phyloP scores from a whole-genome alignment of 169 alveolate species.

The Eimeria zaria region DNA sequence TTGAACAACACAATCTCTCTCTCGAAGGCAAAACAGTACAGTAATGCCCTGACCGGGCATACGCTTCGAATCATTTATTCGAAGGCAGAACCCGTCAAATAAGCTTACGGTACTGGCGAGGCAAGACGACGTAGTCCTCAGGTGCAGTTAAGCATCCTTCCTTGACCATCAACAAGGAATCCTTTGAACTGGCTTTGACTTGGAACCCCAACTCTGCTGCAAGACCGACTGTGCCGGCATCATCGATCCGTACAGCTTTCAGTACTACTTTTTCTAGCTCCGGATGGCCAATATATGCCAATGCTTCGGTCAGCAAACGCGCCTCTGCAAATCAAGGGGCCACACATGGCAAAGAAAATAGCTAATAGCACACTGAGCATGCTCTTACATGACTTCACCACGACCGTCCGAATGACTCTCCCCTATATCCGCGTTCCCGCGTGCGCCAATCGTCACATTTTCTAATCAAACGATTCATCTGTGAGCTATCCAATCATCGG shows the following conservation, averaged over 20 bases:
- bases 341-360: background rate
- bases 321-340: constrained; percentile 22
- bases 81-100: background rate
- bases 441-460: background rate
- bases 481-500: background rate
- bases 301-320: background rate
- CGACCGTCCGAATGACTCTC: background rate
- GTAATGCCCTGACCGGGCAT: background rate
- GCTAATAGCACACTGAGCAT: background rate
- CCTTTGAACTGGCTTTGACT: background rate
- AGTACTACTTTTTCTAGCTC: background rate
- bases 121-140: background rate
- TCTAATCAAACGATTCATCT: background rate
- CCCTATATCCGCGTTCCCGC: background rate
- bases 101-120: constrained; percentile 2
- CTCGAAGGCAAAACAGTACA: background rate
- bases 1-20: background rate
- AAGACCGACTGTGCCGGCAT: constrained; percentile 16
- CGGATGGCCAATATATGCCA: background rate
- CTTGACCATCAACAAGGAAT: constrained; percentile 15
- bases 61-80: background rate
- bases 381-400: background rate
- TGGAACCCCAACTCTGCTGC: constrained; percentile 43
- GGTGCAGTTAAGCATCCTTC: background rate
- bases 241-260: background rate